Base-by-base conservation (phyloP, 257 asterid species). In the Solanum acaule region DNA sequence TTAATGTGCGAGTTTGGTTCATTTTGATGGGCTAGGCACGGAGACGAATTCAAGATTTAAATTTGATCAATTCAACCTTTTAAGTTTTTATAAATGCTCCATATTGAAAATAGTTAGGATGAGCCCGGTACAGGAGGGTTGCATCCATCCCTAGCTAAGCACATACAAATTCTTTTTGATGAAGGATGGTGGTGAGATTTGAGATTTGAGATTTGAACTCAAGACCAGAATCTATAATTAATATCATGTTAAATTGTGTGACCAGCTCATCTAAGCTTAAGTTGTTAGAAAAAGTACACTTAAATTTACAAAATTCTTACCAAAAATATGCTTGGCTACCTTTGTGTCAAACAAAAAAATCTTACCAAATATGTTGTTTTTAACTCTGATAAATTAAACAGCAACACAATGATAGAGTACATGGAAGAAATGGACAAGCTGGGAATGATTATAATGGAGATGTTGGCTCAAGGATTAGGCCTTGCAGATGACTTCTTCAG, bases 401-500 rank as follows among this genome's bases (percentile, higher is more conserved):
- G 90, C 87, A 42, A 87, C 56, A 85, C 83, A 1, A 87, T 76
- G 91, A 88, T 87, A 42, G 87, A 79, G 87, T 84, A 90, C 85
- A 87, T 87, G 92, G 71, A 90, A 87, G 88, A 88, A 67, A 12
- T 87, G 85, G 90, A 87, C 13, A 73, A 88, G 87, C 49, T 87
- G 2, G 91, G 92, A 76, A 87, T 38, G 81, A 75, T 2, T 9
- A 34, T 90, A 27, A 37, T 90, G 86, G 91, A 87, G 38, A 88
- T 90, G 88, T 29, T 88, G 27, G 91, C 88, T 37, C 89, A 76
- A 83, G 91, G 92, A 76, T 44, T 90, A 65, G 87, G 92, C 23
- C 87, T 90, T 44, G 79, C 7, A 23, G 25, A 14, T 2, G 77
- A 88, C 73, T 86, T 90, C 78, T 90, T 88, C 89, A 87, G 87